A percentile compares a stretch with the other conserved stretches of the same genome.
These are phyloP conservation scores for Aciculosporium take DNA, from an alignment of 2,329 filamentous ascomycete species.

Conservation along the genomic window DNA sequence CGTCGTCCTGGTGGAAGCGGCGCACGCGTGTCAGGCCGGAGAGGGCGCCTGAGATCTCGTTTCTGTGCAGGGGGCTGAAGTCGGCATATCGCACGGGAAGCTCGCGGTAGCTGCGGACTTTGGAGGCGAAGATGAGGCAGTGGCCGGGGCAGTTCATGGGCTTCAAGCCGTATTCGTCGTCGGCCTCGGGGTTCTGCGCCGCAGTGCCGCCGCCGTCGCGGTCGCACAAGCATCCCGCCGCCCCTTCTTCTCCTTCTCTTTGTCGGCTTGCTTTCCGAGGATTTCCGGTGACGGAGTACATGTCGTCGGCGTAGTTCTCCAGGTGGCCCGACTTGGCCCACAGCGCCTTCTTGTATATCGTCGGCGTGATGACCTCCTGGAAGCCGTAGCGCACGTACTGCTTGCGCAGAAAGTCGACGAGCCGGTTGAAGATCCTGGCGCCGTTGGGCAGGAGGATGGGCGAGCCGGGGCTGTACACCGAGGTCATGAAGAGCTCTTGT, in stretches of 20 bases:
- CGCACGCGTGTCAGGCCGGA: slow-evolving; percentile 73
- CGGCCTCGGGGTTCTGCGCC: slow-evolving; percentile 36
- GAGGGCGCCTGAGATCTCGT: slow-evolving; percentile 69
- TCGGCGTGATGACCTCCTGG: slow-evolving; percentile 77
- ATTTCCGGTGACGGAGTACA: slow-evolving; percentile 64
- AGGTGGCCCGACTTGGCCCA: slow-evolving; percentile 80
- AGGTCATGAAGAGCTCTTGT: slow-evolving; percentile 68
- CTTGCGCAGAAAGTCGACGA: slow-evolving; percentile 66
- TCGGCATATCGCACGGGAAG: slow-evolving; percentile 75
- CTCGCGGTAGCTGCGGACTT: slow-evolving; percentile 62
- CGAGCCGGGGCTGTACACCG: slow-evolving; percentile 69
- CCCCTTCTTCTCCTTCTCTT: background rate
- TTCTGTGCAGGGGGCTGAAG: slow-evolving; percentile 75
- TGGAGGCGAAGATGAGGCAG: slow-evolving; percentile 67
- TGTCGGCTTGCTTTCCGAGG: slow-evolving; percentile 11
- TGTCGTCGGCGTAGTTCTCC: slow-evolving; percentile 82
- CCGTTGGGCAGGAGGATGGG: slow-evolving; percentile 76
- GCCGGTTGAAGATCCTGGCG: slow-evolving; percentile 67
- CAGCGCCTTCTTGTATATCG: slow-evolving; percentile 76
- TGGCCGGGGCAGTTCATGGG: slow-evolving; percentile 91
- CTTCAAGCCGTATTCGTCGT: slow-evolving; percentile 68
- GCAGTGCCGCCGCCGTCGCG: slow-evolving; percentile 12
- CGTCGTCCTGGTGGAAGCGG: slow-evolving; percentile 81
- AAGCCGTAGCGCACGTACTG: slow-evolving; percentile 80
- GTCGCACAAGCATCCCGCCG: slow-evolving; percentile 17